These are phyloP conservation scores for Boletus vermiculosoides DNA, from an alignment of 768 basidiomycete genomes.

Conservation along the genomic window DNA sequence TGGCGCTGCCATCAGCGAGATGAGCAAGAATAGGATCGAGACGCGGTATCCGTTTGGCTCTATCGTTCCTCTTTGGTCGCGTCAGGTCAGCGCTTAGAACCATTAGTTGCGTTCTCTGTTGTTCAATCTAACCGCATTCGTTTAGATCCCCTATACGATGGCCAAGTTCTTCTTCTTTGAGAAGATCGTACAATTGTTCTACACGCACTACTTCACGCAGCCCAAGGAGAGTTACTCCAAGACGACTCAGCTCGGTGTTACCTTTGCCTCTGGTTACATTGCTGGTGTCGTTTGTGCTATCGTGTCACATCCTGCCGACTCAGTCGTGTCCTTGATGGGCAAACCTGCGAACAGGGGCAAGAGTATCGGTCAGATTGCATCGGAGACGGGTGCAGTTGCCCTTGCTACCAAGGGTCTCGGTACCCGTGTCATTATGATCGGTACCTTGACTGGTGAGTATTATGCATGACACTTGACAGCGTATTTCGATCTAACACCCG, in stretches of 20 bases:
- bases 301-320: slow-evolving; percentile 96
- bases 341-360: slow-evolving; percentile 87
- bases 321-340: slow-evolving; percentile 90
- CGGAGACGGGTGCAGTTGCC: slow-evolving; percentile 61
- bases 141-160: slow-evolving; percentile 95
- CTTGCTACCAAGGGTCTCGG: slow-evolving; percentile 86
- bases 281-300: slow-evolving; percentile 95
- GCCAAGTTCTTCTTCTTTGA: slow-evolving; percentile 98
- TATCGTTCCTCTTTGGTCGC: slow-evolving; percentile 83
- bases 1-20: slow-evolving; percentile 67
- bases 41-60: slow-evolving; percentile 87
- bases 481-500: not conserved
- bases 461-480: not conserved
- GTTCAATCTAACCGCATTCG: not conserved
- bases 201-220: slow-evolving; percentile 79
- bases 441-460: slow-evolving; percentile 46
- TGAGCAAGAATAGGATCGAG: slow-evolving; percentile 62
- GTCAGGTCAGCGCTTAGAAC: slow-evolving; percentile 53
- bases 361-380: slow-evolving; percentile 63
- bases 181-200: slow-evolving; percentile 83
- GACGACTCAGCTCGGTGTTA: slow-evolving; percentile 83
- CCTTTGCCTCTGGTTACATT: slow-evolving; percentile 88
- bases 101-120: no score
- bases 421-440: slow-evolving; percentile 85
- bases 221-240: slow-evolving; percentile 80